Percentiles rank a stretch among this genome's conserved stretches.
Evolutionary conservation across 805 yeast genomes (phyloP).

Genomic region (Candida insectorum): DNA sequence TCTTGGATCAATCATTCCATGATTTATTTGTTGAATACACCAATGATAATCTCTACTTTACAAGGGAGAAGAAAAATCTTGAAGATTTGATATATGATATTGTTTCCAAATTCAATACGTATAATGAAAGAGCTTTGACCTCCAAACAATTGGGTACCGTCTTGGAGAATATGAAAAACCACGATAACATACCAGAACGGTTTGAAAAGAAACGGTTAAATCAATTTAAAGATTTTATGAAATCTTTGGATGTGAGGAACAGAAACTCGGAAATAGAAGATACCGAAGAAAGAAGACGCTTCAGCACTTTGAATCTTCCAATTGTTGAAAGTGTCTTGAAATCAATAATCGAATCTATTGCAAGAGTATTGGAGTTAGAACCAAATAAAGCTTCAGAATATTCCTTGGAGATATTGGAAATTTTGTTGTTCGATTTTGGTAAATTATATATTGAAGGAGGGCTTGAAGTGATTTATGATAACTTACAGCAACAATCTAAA

Average conservation of each 20-base stretch:
- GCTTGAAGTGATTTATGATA: conserved; percentile 62
- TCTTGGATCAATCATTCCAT: conserved; percentile 68
- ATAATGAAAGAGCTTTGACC: conserved; percentile 32
- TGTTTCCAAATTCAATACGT: conserved; percentile 42
- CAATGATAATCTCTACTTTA: conserved; percentile 66
- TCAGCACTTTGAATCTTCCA: conserved; percentile 32
- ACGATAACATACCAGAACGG: conserved; percentile 22
- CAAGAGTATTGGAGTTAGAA: conserved; percentile 70
- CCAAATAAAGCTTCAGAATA: conserved; percentile 61
- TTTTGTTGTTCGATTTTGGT: conserved; percentile 67
- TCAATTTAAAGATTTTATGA: conserved; percentile 57
- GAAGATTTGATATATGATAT: conserved; percentile 48
- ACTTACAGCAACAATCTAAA: conserved; percentile 32
- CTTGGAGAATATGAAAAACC: conserved; percentile 31
- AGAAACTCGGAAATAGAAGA: conserved; percentile 13
- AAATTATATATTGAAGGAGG: conserved; percentile 72
- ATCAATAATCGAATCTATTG: conserved; percentile 71
- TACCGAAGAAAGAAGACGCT: conserved; percentile 17
- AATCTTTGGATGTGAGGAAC: conserved; percentile 35
- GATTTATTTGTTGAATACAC: conserved; percentile 72
- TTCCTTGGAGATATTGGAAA: conserved; percentile 63
- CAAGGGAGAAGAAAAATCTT: conserved; percentile 64
- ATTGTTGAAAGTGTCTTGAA: conserved; percentile 63
- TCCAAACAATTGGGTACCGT: conserved; percentile 31
- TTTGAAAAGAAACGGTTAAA: conserved; percentile 45